Conservation (phyloP, 2,329 filamentous ascomycete genomes). For the Aspergillus fischeri region DNA sequence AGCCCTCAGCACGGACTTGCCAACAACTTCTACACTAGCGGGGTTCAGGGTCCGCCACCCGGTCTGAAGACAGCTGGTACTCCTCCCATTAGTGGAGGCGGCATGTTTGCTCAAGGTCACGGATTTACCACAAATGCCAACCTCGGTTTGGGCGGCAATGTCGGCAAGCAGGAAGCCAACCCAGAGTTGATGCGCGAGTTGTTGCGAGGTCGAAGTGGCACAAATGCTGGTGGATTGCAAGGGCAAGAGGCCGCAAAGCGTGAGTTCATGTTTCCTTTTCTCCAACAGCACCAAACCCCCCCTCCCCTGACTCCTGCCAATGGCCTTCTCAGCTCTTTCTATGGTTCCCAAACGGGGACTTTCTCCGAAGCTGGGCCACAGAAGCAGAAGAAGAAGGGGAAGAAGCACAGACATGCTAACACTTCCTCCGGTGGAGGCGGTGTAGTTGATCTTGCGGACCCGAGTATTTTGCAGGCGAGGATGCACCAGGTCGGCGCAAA, state of each 20-base stretch:
- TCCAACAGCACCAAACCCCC: slow-evolving; percentile 82
- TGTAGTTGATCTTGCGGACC: slow-evolving; percentile 99
- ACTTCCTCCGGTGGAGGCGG: slow-evolving; percentile 99
- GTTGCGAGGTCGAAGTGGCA: slow-evolving; percentile 63
- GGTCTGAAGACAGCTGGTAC: slow-evolving; percentile 93
- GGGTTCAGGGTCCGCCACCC: slow-evolving; percentile 88
- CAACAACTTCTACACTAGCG: slow-evolving; percentile 74
- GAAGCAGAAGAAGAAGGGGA: slow-evolving; percentile 99
- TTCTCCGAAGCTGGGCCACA: slow-evolving; percentile 83
- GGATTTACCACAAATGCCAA: slow-evolving; percentile 65
- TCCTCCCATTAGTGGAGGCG: slow-evolving; percentile 71
- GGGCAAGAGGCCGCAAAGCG: slow-evolving; percentile 86
- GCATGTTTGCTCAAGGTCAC: slow-evolving; percentile 87
- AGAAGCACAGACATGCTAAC: slow-evolving; percentile 99
- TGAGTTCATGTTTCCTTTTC: slow-evolving; percentile 96
- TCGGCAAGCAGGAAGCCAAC: slow-evolving; percentile 66
- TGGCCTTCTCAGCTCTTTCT: slow-evolving; percentile 86
- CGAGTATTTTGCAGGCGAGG: slow-evolving; percentile 97
- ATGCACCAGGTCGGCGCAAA: slow-evolving; percentile 85
- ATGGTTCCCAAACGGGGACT: slow-evolving; percentile 77
- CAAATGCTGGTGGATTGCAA: slow-evolving; percentile 61
- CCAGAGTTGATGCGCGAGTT: slow-evolving; percentile 78
- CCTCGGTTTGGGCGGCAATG: slow-evolving; percentile 58
- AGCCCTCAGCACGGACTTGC: slow-evolving; percentile 41
- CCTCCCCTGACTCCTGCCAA: slow-evolving; percentile 88